Evolutionary conservation across 2,329 filamentous ascomycete species (phyloP), one percentile per base, ranked within the genome.

Genomic region (Huntiella moniliformis): DNA sequence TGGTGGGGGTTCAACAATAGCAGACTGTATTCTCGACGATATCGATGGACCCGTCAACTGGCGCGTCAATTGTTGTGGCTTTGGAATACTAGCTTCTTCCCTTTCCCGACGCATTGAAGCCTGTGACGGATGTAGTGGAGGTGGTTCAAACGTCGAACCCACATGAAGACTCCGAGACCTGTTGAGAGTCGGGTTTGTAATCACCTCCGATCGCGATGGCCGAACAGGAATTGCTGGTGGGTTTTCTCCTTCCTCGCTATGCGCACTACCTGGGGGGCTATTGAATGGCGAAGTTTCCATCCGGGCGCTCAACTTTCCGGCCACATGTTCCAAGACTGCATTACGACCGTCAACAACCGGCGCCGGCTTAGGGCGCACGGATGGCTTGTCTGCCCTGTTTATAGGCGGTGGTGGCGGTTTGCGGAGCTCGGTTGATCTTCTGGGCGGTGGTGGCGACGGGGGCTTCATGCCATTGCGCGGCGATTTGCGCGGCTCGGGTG

Each of bases 201-300:
- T 18, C 17, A 32, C 16, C 22, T 46, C 37, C 8, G 44, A 42
- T 5, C 44, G 48, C 16, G 36, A 38, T 12, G 49, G 51, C 15
- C 51, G 39, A 7, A 54, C 44, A 8, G 60, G 57, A 13, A 56
- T 56, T 13, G 55, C 47, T 8, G 59, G 54, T 15, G 58, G 55
- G 38, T 59, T 55, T 13, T 53, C 6, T 16, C 51, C 43, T 41
- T 51, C 41, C 56, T 58, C 0, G 53, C 51, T 39, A 28, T 18
- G 33, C 4, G 74, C 72, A 56, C 80, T 88, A 53, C 76, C 78
- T 0, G 87, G 85, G 13, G 86, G 86, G 33, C 85, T 94, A 55
- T 70, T 86, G 57, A 95, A 94, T 0, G 88, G 87, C 1, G 88
- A 94, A 0, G 77, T 57, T 55, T 66, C 63, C 50, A 33, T 18